These are phyloP conservation scores for Astraeus odoratus DNA, from an alignment of 768 basidiomycete species.

Conservation along the genomic window DNA sequence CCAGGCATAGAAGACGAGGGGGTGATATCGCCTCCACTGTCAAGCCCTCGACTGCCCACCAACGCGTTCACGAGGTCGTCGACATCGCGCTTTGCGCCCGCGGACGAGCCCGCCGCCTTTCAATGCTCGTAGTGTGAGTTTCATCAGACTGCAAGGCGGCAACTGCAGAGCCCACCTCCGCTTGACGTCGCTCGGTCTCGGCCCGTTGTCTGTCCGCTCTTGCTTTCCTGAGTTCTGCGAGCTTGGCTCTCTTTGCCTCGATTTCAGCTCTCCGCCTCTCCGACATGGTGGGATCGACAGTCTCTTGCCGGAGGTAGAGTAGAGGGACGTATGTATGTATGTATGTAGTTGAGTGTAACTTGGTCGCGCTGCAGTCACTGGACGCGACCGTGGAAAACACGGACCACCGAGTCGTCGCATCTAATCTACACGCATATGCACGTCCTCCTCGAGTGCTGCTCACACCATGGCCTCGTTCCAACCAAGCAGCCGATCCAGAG, in stretches of 20 bases:
- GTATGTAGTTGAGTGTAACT: background rate
- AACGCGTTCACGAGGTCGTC: constrained; percentile 62
- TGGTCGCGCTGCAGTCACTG: background rate
- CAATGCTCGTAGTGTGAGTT: background rate
- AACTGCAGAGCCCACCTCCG: constrained; percentile 15
- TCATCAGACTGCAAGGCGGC: constrained; percentile 2
- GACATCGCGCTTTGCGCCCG: constrained; percentile 47
- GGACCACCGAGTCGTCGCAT: background rate
- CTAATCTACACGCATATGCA: background rate
- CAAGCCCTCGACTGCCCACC: constrained; percentile 45
- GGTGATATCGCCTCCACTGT: constrained; percentile 54
- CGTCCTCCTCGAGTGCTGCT: no score
- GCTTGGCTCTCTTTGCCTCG: constrained; percentile 82
- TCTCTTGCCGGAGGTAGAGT: no score
- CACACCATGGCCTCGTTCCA: constrained; percentile 48
- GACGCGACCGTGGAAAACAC: constrained; percentile 15
- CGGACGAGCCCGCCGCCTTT: constrained; percentile 36
- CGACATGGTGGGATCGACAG: constrained; percentile 41
- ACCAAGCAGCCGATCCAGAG: constrained; percentile 33
- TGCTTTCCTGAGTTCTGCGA: constrained; percentile 76
- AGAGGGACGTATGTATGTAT: background rate
- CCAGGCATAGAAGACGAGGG: constrained; percentile 69
- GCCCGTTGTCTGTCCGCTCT: constrained; percentile 61
- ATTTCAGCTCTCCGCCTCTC: constrained; percentile 79
- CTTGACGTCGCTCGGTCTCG: constrained; percentile 35